Conservation (phyloP, 208 protist species). For the Trypanosoma grayi region DNA sequence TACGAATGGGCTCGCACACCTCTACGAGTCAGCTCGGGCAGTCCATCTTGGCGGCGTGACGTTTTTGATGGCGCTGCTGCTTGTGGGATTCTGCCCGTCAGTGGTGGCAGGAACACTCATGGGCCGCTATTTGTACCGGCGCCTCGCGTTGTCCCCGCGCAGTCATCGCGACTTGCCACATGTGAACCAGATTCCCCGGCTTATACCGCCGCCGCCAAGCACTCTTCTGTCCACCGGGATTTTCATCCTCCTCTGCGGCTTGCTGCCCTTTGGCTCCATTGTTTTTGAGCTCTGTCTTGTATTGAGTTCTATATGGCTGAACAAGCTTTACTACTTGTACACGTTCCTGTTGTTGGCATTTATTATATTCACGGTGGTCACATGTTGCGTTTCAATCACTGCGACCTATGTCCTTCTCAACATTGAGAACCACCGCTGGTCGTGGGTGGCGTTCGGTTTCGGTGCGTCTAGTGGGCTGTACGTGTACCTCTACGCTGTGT, state of each 20-base stretch:
- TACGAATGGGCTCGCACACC: conserved; percentile 79
- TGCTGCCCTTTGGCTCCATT: conserved; percentile 94
- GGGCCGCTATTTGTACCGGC: conserved; percentile 56
- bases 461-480: conserved; percentile 82
- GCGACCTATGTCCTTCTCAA: conserved; percentile 93
- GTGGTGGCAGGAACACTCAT: conserved; percentile 86
- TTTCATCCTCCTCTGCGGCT: conserved; percentile 75
- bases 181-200: conserved; percentile 91
- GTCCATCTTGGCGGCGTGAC: conserved; percentile 62
- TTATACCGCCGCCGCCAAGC: conserved; percentile 85
- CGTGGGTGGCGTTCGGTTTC: conserved; percentile 90
- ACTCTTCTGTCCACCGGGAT: conserved; percentile 25
- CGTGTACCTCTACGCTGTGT: conserved; percentile 88
- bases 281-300: conserved; percentile 96
- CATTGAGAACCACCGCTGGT: conserved; percentile 92
- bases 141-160: conserved; percentile 7
- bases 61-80: conserved; percentile 69
- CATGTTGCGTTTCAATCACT: conserved; percentile 84
- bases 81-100: conserved; percentile 82
- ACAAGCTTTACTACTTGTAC: conserved; percentile 97
- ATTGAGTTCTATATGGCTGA: conserved; percentile 95
- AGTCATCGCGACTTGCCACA: conserved; percentile 54
- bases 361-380: conserved; percentile 88
- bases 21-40: conserved; percentile 62
- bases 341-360: conserved; percentile 93